These are phyloP conservation scores for Microsporum ferrugineum DNA, from an alignment of 2,329 filamentous ascomycete species.

Conservation along the genomic window DNA sequence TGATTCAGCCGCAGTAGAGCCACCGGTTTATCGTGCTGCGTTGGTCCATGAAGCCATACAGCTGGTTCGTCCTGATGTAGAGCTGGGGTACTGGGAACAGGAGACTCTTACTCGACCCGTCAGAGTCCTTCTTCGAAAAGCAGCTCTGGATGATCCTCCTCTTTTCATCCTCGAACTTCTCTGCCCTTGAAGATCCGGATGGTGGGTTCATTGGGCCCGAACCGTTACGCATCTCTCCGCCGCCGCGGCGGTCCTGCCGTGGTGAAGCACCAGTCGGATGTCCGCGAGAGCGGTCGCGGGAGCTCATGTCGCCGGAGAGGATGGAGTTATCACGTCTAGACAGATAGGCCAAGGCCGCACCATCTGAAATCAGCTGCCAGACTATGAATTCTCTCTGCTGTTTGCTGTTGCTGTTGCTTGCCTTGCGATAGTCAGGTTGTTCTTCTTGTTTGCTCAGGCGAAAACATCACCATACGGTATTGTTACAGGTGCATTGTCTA, in stretches of 20 bases:
- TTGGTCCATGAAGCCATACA: not conserved
- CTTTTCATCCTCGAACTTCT: conserved; percentile 95
- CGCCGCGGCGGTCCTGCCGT: conserved; percentile 24
- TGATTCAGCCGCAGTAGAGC: not conserved
- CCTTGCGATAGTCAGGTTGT: not conserved
- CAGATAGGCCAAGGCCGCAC: not conserved
- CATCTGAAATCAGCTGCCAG: not conserved
- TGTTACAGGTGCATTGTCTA: not conserved
- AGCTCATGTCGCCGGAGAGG: not conserved
- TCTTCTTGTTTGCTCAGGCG: not conserved
- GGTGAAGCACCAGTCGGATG: conserved; percentile 19
- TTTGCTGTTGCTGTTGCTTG: not conserved
- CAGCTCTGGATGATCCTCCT: conserved; percentile 86
- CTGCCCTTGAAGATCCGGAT: conserved; percentile 44
- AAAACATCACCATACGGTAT: not conserved
- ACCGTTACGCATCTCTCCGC: conserved; percentile 26
- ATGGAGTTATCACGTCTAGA: not conserved
- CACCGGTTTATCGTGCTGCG: not conserved
- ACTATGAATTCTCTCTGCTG: not conserved
- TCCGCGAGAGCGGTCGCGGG: conserved; percentile 24
- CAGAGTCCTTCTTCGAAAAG: conserved; percentile 78
- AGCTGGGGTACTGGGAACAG: not conserved
- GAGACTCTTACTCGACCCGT: conserved; percentile 62
- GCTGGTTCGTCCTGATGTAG: not conserved
- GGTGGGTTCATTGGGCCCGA: conserved; percentile 14